Percentiles rank a stretch among this genome's conserved stretches.
phyloP scores from a whole-genome alignment of 257 asterid species.

The Solanum neorickii region DNA sequence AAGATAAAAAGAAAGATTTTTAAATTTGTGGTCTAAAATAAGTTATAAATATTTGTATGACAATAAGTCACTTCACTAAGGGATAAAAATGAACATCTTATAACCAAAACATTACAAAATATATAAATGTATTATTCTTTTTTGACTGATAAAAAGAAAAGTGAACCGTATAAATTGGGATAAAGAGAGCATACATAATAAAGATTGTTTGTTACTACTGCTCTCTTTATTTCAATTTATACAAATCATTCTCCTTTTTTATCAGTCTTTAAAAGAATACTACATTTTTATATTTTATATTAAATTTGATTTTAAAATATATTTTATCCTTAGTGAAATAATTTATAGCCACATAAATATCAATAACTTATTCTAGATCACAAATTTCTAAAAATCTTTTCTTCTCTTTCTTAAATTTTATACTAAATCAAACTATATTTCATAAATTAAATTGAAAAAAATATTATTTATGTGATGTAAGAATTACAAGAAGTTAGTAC shows the following conservation, averaged over 20 bases:
- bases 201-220: neutral
- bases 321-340: too few relatives aligned
- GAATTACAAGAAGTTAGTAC: neutral
- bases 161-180: neutral
- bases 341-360: too few relatives aligned
- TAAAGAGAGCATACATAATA: too few relatives aligned
- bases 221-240: neutral
- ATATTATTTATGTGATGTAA: neutral
- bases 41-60: neutral
- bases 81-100: neutral
- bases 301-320: too few relatives aligned
- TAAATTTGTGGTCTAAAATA: neutral
- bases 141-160: neutral
- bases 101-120: neutral
- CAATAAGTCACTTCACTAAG: neutral
- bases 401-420: rapidly evolving
- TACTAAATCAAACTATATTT: too few relatives aligned
- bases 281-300: too few relatives aligned
- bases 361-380: neutral
- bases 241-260: too few relatives aligned
- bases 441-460: too few relatives aligned
- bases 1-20: too few relatives aligned
- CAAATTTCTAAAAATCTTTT: neutral
- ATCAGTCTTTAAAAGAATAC: too few relatives aligned
- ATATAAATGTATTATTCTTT: neutral